A percentile compares a stretch with the other conserved stretches of the same genome.
Evolutionary conservation across 2,329 filamentous ascomycete genomes (phyloP).

Genomic region (Lachnellula occidentalis): DNA sequence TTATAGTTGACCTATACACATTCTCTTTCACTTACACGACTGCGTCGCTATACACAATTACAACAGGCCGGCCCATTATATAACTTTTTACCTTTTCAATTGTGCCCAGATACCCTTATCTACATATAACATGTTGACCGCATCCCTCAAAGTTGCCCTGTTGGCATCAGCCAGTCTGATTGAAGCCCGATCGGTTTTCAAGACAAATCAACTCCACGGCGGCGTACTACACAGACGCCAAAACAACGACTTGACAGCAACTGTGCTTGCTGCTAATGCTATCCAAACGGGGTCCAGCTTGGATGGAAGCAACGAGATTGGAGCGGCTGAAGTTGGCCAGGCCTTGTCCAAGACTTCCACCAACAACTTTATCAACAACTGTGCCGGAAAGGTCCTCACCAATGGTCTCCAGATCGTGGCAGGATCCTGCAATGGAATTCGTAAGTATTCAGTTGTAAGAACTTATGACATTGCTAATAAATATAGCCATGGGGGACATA

Average conservation of each 20-base stretch:
- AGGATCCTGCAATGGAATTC: slow-evolving; percentile 54
- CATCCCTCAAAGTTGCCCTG: slow-evolving; percentile 19
- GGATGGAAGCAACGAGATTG: slow-evolving; percentile 24
- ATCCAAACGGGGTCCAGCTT: slow-evolving; percentile 28
- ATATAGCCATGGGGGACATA: slow-evolving; percentile 32
- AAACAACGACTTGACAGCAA: slow-evolving; percentile 11
- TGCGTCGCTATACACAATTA: slow-evolving; percentile 23
- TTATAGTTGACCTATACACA: slow-evolving; percentile 9
- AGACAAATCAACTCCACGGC: slow-evolving; percentile 12
- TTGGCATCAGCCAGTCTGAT: slow-evolving; percentile 22
- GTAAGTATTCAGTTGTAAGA: slow-evolving; percentile 20
- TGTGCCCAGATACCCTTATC: slow-evolving; percentile 3
- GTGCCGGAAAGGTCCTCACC: slow-evolving; percentile 41
- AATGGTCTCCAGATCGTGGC: slow-evolving; percentile 52
- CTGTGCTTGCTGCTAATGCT: slow-evolving; percentile 21
- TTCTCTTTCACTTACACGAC: slow-evolving; percentile 10
- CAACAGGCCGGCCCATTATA: slow-evolving; percentile 17
- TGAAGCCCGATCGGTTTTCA: slow-evolving; percentile 16
- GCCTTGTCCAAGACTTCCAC: slow-evolving; percentile 24
- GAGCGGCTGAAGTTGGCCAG: slow-evolving; percentile 22
- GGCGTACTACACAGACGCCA: neutral
- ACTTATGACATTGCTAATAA: neutral
- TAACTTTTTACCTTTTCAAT: slow-evolving; percentile 6
- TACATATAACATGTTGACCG: slow-evolving; percentile 21
- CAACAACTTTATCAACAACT: slow-evolving; percentile 33